phyloP scores from a whole-genome alignment of 1,139 yeast species.

The Debaryomyces nepalensis region DNA sequence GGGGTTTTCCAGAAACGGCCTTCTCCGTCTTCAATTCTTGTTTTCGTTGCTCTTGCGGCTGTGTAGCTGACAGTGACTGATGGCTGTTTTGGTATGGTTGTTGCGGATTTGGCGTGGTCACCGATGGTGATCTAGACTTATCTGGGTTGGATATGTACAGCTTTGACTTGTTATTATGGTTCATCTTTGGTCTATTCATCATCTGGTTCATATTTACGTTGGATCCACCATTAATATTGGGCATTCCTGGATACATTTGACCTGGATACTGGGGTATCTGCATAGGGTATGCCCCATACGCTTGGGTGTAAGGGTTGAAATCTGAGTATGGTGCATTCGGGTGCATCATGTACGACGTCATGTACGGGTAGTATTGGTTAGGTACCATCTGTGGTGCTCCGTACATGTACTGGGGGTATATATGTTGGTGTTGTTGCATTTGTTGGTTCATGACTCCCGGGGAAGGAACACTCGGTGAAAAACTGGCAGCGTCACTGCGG shows the following conservation, averaged over 20 bases:
- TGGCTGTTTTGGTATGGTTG: not conserved
- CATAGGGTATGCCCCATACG: slow-evolving; percentile 15
- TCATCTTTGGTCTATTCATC: slow-evolving; percentile 12
- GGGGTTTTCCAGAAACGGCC: not conserved
- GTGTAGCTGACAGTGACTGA: not conserved
- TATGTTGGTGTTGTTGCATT: slow-evolving; percentile 24
- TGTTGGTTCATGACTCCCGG: slow-evolving; percentile 21
- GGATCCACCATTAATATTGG: slow-evolving; percentile 9
- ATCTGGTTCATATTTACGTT: slow-evolving; percentile 13
- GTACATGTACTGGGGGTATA: slow-evolving; percentile 29
- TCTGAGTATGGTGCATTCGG: slow-evolving; percentile 19
- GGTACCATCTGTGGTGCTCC: slow-evolving; percentile 20
- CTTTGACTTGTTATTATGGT: slow-evolving; percentile 12
- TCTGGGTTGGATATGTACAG: slow-evolving; percentile 1
- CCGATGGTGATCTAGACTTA: slow-evolving; percentile 4
- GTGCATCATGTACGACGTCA: slow-evolving; percentile 21
- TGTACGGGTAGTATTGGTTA: slow-evolving; percentile 21
- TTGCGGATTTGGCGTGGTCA: slow-evolving; percentile 1
- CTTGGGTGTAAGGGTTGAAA: slow-evolving; percentile 16
- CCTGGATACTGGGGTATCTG: slow-evolving; percentile 18
- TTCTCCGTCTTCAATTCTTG: not conserved
- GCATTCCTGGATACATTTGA: slow-evolving; percentile 13
- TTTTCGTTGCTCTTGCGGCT: slow-evolving; percentile 4
- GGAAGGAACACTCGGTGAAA: slow-evolving; percentile 38
- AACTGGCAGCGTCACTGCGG: slow-evolving; percentile 49